A percentile compares a stretch with the other conserved stretches of the same genome.
phyloP scores from a whole-genome alignment of 495 filamentous ascomycete species.

The Endocarpon pusillum region DNA sequence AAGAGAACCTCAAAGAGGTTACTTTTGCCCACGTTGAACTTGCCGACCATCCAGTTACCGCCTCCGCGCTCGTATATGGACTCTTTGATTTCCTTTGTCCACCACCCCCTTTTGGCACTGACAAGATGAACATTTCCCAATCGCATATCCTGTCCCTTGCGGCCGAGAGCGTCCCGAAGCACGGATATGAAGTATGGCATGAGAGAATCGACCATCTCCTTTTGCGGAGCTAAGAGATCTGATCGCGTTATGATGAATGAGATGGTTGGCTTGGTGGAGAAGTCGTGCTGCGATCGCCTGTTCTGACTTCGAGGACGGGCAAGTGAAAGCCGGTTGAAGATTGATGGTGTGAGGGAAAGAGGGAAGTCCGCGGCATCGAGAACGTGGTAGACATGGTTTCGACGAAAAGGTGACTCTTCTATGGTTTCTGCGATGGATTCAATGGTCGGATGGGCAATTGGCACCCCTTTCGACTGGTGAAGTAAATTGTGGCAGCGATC shows the following conservation, averaged over 20 bases:
- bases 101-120: slow-evolving; percentile 69
- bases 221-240: slow-evolving; percentile 65
- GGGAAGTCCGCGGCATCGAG: slow-evolving; percentile 96
- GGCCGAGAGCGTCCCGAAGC: slow-evolving; percentile 53
- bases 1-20: slow-evolving; percentile 71
- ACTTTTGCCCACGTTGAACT: slow-evolving; percentile 93
- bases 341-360: slow-evolving; percentile 62
- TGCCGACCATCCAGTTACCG: slow-evolving; percentile 95
- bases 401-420: slow-evolving; percentile 62
- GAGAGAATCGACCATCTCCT: slow-evolving; percentile 61
- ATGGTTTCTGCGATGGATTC: slow-evolving; percentile 67
- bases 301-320: slow-evolving; percentile 58
- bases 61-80: slow-evolving; percentile 65
- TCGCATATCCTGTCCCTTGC: slow-evolving; percentile 40
- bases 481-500: slow-evolving; percentile 71
- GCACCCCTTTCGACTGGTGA: slow-evolving; percentile 51
- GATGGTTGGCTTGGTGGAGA: slow-evolving; percentile 44
- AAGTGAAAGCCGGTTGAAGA: slow-evolving; percentile 39
- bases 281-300: slow-evolving; percentile 45
- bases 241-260: slow-evolving; percentile 82
- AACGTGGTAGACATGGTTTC: slow-evolving; percentile 93
- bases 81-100: slow-evolving; percentile 73
- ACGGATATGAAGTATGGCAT: slow-evolving; percentile 66
- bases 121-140: slow-evolving; percentile 74
- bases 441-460: slow-evolving; percentile 61